Conservation (phyloP, 192 early-diverging fungal genomes). For the Coemansia sp. region DNA sequence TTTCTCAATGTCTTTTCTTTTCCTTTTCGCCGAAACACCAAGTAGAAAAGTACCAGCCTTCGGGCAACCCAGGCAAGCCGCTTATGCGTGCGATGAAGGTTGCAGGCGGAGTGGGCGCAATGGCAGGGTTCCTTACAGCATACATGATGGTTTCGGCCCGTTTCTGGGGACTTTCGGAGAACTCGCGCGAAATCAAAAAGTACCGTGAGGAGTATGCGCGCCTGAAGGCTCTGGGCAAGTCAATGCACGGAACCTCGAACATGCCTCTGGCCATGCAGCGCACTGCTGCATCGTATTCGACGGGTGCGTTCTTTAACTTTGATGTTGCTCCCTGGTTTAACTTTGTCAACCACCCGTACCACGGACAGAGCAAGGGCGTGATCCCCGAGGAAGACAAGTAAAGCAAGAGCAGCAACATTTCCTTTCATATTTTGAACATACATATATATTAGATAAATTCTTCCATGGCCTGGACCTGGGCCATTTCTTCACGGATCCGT, state of each 20-base stretch:
- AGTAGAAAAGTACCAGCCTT: conserved; percentile 55
- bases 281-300: conserved; percentile 63
- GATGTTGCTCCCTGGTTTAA: conserved; percentile 73
- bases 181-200: conserved; percentile 71
- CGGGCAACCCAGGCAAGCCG: conserved; percentile 42
- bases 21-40: not conserved
- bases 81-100: conserved; percentile 56
- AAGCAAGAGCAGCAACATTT: not conserved
- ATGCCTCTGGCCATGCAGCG: conserved; percentile 60
- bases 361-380: conserved; percentile 56
- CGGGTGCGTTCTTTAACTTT: conserved; percentile 64
- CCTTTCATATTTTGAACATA: conserved; percentile 10
- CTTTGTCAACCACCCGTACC: conserved; percentile 74
- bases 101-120: conserved; percentile 52
- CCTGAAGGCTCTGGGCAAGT: conserved; percentile 62
- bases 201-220: conserved; percentile 63
- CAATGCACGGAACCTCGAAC: conserved; percentile 61
- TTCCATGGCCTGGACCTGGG: conserved; percentile 46
- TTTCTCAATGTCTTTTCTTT: not conserved
- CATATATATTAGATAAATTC: conserved; percentile 30
- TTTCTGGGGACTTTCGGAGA: conserved; percentile 93
- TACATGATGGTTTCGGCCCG: conserved; percentile 65
- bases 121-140: conserved; percentile 77
- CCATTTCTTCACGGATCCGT: conserved; percentile 47
- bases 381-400: conserved; percentile 43